Conservation (phyloP, 306 rosid genomes). For the Arachis hypogaea region DNA sequence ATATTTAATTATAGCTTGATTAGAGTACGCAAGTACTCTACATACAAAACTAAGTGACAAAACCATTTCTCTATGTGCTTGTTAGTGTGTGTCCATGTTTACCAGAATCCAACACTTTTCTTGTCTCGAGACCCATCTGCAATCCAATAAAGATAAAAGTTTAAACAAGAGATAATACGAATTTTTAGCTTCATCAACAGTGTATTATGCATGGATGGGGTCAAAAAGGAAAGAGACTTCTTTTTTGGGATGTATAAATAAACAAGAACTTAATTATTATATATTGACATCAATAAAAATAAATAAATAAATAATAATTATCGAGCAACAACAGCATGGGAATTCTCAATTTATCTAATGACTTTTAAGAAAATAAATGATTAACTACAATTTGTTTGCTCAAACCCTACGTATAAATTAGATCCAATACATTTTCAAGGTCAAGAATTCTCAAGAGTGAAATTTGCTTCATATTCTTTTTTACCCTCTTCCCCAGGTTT, state of each 20-base stretch:
- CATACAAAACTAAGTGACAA: constrained; percentile 13
- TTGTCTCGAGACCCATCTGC: constrained; percentile 34
- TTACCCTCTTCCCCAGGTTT: background rate
- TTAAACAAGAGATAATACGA: background rate
- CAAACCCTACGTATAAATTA: too few relatives aligned
- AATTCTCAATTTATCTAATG: too few relatives aligned
- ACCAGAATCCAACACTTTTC: constrained; percentile 37
- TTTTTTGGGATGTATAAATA: background rate
- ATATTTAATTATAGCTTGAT: background rate
- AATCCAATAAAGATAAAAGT: constrained; percentile 10
- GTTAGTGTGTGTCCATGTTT: constrained; percentile 11
- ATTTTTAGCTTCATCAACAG: background rate
- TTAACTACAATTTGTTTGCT: too few relatives aligned
- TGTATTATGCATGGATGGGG: background rate
- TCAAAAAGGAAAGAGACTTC: background rate
- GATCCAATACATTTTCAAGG: too few relatives aligned
- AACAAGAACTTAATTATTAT: too few relatives aligned
- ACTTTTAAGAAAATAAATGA: too few relatives aligned
- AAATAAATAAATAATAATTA: too few relatives aligned
- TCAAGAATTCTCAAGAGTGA: background rate
- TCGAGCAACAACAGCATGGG: too few relatives aligned
- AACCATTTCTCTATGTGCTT: constrained; percentile 4
- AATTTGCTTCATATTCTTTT: background rate
- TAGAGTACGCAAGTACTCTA: constrained; percentile 1
- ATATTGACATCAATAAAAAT: too few relatives aligned